These are phyloP conservation scores for Withania somnifera DNA, from an alignment of 305 asterid species.

Conservation along the genomic window DNA sequence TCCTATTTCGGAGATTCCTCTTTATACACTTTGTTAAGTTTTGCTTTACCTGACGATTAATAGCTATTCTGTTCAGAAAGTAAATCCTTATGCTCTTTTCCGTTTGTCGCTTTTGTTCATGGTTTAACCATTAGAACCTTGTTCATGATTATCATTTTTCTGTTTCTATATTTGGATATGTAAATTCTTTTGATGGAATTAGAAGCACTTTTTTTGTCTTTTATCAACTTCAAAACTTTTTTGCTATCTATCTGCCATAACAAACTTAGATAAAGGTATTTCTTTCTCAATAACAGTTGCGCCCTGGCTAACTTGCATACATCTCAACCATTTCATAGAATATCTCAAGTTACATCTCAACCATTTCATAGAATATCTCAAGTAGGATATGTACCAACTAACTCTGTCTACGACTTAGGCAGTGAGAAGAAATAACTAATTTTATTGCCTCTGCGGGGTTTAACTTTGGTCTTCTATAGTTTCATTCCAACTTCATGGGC, in stretches of 20 bases:
- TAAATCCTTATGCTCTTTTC: not conserved
- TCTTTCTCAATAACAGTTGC: not conserved
- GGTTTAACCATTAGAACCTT: not conserved
- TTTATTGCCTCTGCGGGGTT: not conserved
- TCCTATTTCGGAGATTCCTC: not conserved
- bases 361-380: not conserved
- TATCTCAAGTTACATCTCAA: not conserved
- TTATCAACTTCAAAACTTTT: not conserved
- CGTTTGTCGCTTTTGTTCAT: not conserved
- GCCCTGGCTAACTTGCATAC: not conserved
- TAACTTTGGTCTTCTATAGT: not conserved
- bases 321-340: not conserved
- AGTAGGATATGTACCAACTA: not conserved
- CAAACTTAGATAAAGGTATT: not conserved
- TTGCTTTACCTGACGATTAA: not conserved
- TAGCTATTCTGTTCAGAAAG: not conserved
- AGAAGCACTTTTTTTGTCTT: not conserved
- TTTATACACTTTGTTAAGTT: not conserved
- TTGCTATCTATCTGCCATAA: not conserved
- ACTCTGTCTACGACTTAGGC: not conserved
- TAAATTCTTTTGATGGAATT: not conserved
- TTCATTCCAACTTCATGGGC: not conserved
- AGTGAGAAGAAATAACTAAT: not conserved
- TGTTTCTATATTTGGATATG: not conserved
- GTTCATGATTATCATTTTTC: not conserved